Percentiles rank a stretch among this genome's conserved stretches.
phyloP scores from a whole-genome alignment of 768 basidiomycete genomes.

The Boletellus emodensis region DNA sequence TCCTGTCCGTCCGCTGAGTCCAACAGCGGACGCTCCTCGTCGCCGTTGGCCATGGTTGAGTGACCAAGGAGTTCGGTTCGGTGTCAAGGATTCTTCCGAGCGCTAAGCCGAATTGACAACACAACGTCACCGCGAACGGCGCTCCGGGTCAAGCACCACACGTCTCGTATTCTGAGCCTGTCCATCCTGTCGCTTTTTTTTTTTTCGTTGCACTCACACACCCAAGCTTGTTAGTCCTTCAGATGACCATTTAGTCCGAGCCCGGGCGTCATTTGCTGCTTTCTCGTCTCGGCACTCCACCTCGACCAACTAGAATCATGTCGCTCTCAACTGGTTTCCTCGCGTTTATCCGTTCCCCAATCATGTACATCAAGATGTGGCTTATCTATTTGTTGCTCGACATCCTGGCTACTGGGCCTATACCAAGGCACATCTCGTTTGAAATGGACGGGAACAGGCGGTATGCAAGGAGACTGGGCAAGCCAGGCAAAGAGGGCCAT shows the following conservation, averaged over 20 bases:
- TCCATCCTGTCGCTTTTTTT: too few species aligned
- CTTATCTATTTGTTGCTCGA: slow-evolving; percentile 47
- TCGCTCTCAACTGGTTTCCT: slow-evolving; percentile 1
- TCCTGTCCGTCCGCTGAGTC: slow-evolving; percentile 8
- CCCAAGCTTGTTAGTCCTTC: too few species aligned
- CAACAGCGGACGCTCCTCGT: slow-evolving; percentile 29
- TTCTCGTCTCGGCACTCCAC: too few species aligned
- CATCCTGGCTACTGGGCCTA: slow-evolving; percentile 75
- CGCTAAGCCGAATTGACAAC: too few species aligned
- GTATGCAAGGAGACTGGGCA: slow-evolving; percentile 69
- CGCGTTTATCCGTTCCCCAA: slow-evolving; percentile 6
- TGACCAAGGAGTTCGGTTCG: too few species aligned
- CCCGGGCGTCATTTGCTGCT: too few species aligned
- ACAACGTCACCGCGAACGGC: too few species aligned
- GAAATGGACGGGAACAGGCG: slow-evolving; percentile 97
- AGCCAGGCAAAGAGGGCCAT: slow-evolving; percentile 75
- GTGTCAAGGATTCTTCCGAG: too few species aligned
- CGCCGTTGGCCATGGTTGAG: neutral
- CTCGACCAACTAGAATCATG: neutral
- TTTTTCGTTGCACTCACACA: too few species aligned
- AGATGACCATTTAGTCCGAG: too few species aligned
- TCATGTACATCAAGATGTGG: slow-evolving; percentile 21
- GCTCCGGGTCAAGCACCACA: too few species aligned
- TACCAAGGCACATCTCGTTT: slow-evolving; percentile 89
- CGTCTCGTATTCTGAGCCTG: too few species aligned